Evolutionary conservation across 768 basidiomycete species (phyloP).

Genomic region (Tulasnella sp.): DNA sequence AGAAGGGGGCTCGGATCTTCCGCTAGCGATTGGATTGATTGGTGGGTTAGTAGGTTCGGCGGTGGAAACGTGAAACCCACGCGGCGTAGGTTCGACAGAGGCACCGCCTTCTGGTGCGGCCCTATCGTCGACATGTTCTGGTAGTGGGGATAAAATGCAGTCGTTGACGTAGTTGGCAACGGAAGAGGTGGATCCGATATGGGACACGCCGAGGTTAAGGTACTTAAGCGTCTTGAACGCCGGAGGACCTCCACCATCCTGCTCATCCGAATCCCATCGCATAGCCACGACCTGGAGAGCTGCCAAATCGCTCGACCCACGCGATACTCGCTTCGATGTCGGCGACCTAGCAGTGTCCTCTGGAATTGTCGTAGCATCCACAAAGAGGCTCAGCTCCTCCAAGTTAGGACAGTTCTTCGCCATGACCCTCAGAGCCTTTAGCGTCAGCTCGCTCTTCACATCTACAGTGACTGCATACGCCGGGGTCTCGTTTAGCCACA

Average conservation of each 20-base stretch:
- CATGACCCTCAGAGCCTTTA: not conserved
- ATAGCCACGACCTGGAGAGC: not conserved
- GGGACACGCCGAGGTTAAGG: conserved; percentile 10
- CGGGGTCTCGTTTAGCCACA: conserved; percentile 12
- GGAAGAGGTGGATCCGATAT: not conserved
- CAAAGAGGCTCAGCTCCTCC: conserved; percentile 5
- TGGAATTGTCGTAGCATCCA: conserved; percentile 1
- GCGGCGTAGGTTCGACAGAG: not conserved
- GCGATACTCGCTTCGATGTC: not conserved
- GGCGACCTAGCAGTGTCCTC: not conserved
- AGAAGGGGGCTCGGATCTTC: not conserved
- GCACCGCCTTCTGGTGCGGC: too few relatives aligned
- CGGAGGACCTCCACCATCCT: not conserved
- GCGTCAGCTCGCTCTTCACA: conserved; percentile 9
- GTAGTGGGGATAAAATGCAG: not conserved
- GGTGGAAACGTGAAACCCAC: not conserved
- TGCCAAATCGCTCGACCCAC: not conserved
- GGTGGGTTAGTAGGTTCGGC: not conserved
- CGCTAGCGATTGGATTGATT: not conserved
- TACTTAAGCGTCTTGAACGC: conserved; percentile 1
- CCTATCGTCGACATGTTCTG: not conserved
- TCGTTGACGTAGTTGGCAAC: conserved; percentile 2
- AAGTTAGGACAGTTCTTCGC: conserved; percentile 5
- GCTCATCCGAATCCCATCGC: not conserved
- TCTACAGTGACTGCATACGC: not conserved